These are phyloP conservation scores for Sporothrix phasma DNA, from an alignment of 2,329 filamentous ascomycete species.

Conservation along the genomic window DNA sequence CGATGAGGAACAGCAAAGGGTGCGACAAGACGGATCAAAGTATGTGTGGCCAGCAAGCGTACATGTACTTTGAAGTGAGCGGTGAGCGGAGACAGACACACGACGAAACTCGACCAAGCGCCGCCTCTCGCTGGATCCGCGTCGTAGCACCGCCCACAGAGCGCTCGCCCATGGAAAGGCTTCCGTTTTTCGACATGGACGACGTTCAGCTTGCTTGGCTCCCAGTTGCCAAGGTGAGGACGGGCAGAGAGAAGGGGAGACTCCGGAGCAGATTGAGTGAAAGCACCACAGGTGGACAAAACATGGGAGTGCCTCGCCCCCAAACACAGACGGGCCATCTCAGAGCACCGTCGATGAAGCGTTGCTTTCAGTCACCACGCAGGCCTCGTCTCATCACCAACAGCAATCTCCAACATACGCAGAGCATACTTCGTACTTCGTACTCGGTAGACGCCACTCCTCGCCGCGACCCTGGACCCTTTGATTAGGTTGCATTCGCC, in stretches of 20 bases:
- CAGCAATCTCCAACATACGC: neutral
- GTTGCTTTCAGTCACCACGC: neutral
- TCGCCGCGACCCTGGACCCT: no score
- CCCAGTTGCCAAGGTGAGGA: conserved; percentile 4
- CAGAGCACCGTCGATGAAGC: neutral
- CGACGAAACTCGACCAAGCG: neutral
- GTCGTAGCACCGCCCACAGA: neutral
- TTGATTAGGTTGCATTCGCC: neutral
- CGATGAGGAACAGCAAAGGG: neutral
- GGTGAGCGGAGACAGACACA: no score
- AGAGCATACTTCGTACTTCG: no score
- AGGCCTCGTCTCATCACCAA: neutral
- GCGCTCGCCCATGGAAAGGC: neutral
- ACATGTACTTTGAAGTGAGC: conserved; percentile 3
- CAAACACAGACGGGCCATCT: no score
- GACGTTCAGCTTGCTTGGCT: neutral
- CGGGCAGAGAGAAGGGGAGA: neutral
- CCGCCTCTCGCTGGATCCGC: neutral
- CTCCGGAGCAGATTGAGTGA: neutral
- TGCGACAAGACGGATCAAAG: neutral
- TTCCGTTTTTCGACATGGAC: neutral
- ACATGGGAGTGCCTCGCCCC: neutral
- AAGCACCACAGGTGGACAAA: no score
- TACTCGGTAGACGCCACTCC: no score
- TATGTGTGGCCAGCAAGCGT: neutral